These are phyloP conservation scores for Colletotrichum sp. DNA, from an alignment of 2,329 filamentous ascomycete genomes.

Conservation along the genomic window DNA sequence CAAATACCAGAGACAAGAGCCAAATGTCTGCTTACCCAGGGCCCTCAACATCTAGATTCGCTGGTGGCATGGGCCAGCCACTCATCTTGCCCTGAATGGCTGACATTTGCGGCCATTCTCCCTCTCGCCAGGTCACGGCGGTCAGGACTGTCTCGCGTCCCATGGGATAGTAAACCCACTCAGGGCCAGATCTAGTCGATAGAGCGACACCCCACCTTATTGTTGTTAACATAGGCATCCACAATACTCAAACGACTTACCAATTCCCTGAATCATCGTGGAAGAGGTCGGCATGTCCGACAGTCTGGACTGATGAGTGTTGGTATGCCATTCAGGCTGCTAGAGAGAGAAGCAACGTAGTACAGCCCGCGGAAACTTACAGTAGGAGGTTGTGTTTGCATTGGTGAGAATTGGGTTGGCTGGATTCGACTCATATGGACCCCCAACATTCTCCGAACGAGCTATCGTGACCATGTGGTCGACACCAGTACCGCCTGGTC, in stretches of 20 bases:
- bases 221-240: not conserved
- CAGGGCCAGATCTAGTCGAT: constrained; percentile 43
- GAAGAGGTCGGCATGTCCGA: constrained; percentile 63
- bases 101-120: constrained; percentile 35
- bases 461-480: constrained; percentile 55
- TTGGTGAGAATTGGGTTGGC: constrained; percentile 53
- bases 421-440: constrained; percentile 48
- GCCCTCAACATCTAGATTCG: constrained; percentile 31
- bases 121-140: constrained; percentile 38
- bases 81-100: constrained; percentile 33
- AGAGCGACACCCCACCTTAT: constrained; percentile 41
- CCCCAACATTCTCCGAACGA: constrained; percentile 44
- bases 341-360: not conserved
- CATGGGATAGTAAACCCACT: constrained; percentile 45
- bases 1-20: not conserved
- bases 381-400: constrained; percentile 46
- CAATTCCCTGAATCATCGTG: constrained; percentile 48
- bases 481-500: constrained; percentile 47
- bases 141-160: constrained; percentile 46
- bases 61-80: constrained; percentile 39
- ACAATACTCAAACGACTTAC: not conserved
- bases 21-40: constrained; percentile 35
- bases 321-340: not conserved
- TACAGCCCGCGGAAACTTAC: not conserved
- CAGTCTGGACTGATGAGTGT: constrained; percentile 44